Base-by-base conservation (phyloP, 1,139 yeast genomes). In the Groenewaldozyma auringiensis region DNA sequence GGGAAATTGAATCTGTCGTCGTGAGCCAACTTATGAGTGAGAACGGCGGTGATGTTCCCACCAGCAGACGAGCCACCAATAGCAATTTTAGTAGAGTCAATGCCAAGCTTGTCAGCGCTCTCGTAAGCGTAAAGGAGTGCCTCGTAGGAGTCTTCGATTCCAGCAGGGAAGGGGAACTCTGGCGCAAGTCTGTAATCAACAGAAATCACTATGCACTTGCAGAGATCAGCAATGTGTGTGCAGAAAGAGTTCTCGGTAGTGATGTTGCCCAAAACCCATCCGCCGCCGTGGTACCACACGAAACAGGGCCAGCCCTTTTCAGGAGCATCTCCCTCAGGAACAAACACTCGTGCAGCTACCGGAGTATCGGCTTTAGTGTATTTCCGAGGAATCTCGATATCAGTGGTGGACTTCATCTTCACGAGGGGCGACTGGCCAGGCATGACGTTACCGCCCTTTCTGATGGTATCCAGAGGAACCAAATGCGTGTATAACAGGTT, bases 51-150 rank as follows among this genome's bases (percentile, higher is more conserved):
- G 50, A 72, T 61, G 54, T 71, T 70, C 2, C 76, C 76, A 21
- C 76, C 78, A 17, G 78, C 78, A 2, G 77, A 72, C 1, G 74
- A 68, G 0, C 78, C 78, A 11, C 70, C 76, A 18, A 70, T 61
- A 9, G 70, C 69, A n/a, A 74, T 58, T 42, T 65, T 69, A 33
- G 54, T 54, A 34, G 54, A 53, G 50, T 73, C 63, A 35, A 69
- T 61, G 3, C 59, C 61, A 31, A 71, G 54, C 13, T 51, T 57
- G 36, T 47, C 41, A 2, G 62, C 52, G 40, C 53, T 50, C 43
- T 56, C 53, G 37, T 52, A 53, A 40, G 48, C 49, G 52, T 51
- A 55, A 21, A 58, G 31, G 9, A 60, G 48, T 6, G 67, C 59
- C 42, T 69, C 76, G 54, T 61, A 71, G 18, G 71, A 56, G 56